These are phyloP conservation scores for Chrysanthemum seticuspe DNA, from an alignment of 129 eudicot species.

Conservation along the genomic window DNA sequence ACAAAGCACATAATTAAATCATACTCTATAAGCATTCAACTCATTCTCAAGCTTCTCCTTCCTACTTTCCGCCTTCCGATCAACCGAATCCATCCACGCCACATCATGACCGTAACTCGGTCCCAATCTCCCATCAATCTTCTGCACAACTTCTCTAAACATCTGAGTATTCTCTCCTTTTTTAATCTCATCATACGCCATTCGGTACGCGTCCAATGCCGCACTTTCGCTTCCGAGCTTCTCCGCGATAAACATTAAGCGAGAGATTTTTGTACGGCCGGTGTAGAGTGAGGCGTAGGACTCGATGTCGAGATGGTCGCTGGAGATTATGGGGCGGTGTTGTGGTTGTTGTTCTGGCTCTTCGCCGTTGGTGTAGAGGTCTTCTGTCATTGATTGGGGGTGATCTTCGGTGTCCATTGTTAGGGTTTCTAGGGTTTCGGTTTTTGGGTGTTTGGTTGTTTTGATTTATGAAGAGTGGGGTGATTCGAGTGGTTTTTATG, in stretches of 20 bases:
- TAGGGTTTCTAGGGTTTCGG: constrained; percentile 32
- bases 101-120: constrained; percentile 51
- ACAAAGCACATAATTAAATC: too few relatives aligned
- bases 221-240: constrained; percentile 37
- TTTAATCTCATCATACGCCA: constrained; percentile 91
- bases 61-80: constrained; percentile 75
- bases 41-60: constrained; percentile 95
- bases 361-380: constrained; percentile 63
- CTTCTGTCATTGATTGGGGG: constrained; percentile 54
- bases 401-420: constrained; percentile 67
- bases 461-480: constrained; percentile 3
- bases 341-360: constrained; percentile 37
- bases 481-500: too few relatives aligned
- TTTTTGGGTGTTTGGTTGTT: constrained; percentile 14
- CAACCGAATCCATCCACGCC: constrained; percentile 74
- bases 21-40: constrained; percentile 74
- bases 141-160: constrained; percentile 74
- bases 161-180: constrained; percentile 81
- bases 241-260: constrained; percentile 71
- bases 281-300: constrained; percentile 84
- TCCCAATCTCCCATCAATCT: constrained; percentile 76
- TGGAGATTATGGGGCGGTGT: constrained; percentile 57
- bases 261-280: constrained; percentile 70
- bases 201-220: constrained; percentile 72
- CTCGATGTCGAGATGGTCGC: constrained; percentile 91